These are phyloP conservation scores for Chalciporus chontae DNA, from an alignment of 768 basidiomycete genomes.

Conservation along the genomic window DNA sequence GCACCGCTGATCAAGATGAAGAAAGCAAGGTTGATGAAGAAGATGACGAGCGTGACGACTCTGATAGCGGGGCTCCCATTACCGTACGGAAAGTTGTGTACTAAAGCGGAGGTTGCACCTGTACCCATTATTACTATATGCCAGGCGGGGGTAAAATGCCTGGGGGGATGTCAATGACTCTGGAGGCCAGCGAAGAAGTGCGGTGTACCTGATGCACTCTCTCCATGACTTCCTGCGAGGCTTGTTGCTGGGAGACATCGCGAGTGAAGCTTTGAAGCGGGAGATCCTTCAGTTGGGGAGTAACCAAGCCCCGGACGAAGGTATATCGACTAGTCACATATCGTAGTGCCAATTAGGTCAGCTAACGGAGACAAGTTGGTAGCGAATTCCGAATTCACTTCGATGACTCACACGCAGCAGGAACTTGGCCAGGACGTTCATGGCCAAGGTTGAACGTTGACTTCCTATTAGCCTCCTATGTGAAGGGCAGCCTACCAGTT, in stretches of 20 bases:
- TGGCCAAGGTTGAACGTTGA: no score
- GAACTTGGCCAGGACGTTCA: no score
- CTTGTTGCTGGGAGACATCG: conserved; percentile 1
- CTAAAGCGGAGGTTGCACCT: conserved; percentile 37
- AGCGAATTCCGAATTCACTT: background rate
- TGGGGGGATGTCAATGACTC: conserved; percentile 11
- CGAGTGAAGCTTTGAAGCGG: background rate
- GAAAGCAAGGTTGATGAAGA: conserved; percentile 39
- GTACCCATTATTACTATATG: conserved; percentile 48
- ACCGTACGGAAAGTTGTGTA: conserved; percentile 44
- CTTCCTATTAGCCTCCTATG: no score
- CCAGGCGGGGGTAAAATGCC: conserved; percentile 48
- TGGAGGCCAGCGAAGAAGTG: background rate
- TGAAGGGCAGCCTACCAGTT: no score
- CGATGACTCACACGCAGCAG: no score
- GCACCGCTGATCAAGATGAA: conserved; percentile 34
- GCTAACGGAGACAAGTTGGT: no score
- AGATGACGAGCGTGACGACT: conserved; percentile 34
- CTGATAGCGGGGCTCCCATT: conserved; percentile 31
- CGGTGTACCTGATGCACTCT: conserved; percentile 34
- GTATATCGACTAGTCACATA: no score
- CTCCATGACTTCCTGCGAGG: conserved; percentile 32
- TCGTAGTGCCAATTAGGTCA: no score
- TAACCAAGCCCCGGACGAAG: no score
- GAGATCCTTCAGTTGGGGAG: no score